Evolutionary conservation across 805 yeast genomes (phyloP), one percentile per base, ranked within the genome.

Genomic region (Tetrapisispora pingtungensis): DNA sequence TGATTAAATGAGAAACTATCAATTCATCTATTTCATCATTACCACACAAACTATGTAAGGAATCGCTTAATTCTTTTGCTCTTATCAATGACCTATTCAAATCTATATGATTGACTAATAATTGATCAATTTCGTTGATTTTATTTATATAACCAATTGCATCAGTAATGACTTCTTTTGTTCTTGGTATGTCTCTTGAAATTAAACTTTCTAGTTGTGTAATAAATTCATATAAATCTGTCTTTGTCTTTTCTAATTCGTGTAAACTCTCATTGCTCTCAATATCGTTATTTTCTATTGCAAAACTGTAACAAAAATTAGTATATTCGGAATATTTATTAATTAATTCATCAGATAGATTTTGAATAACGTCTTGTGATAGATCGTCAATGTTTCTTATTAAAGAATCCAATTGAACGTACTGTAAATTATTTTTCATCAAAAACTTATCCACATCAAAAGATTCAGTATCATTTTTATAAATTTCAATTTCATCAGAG

Each of bases 351-450:
- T 50, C 56, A 17, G 61, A 44, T 18, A 62, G 43, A n/a, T 51
- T 48, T 8, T 50, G 51, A 7, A 55, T 53, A 46, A 56, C 49
- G 4, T 55, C 57, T 13, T 49, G 49, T 2, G 64, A 58, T 7
- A 62, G 42, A 12, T 39, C 41, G 0, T 56, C 46, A 8, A 61
- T 37, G n/a, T 56, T 58, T 26, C 57, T 47, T 12, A 59, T 52
- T 14, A 62, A 51, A 3, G 54, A 44, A 36, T 62, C 65, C n/a
- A 62, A 42, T 10, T 60, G 57, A 14, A 55, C 45, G 39, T 55
- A 62, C n/a, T 62, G 62, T 42, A 61, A 53, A 41, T 61, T 62
- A 41, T 61, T 61, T 22, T 51, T 48, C 33, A 62, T 48, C 15
- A 62, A 48, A 38, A 62, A 61, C 7, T 47, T 48, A 44, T 59